Percentiles rank a stretch among this genome's conserved stretches.
Evolutionary conservation across 768 basidiomycete species (phyloP).

Genomic region (Lentinula edodes): DNA sequence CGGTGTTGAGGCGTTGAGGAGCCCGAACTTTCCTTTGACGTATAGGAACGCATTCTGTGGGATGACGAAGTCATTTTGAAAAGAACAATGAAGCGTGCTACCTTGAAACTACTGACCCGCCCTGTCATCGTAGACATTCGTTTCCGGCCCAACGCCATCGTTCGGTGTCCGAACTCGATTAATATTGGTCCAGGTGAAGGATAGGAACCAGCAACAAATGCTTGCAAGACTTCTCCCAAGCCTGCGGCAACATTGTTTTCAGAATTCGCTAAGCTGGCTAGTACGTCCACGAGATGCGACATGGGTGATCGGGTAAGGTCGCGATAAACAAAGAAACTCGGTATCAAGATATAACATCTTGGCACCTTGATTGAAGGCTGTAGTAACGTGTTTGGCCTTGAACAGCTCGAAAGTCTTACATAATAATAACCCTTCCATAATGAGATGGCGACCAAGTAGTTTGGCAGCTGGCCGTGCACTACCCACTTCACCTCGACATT

Average conservation of each 20-base stretch:
- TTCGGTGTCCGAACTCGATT: slow-evolving; percentile 23
- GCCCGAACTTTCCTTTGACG: slow-evolving; percentile 30
- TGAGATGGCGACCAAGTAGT: too few relatives aligned
- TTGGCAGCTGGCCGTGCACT: too few relatives aligned
- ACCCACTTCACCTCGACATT: neutral
- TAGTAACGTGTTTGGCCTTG: neutral
- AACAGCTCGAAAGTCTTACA: neutral
- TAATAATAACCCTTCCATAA: neutral
- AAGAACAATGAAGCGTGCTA: neutral
- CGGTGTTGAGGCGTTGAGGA: slow-evolving; percentile 23
- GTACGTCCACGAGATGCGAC: slow-evolving; percentile 5
- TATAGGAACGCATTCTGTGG: slow-evolving; percentile 29
- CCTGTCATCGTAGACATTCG: slow-evolving; percentile 26
- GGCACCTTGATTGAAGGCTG: neutral
- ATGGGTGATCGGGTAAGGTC: neutral
- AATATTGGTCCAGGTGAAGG: slow-evolving; percentile 23
- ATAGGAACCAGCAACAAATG: slow-evolving; percentile 14
- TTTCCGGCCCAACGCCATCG: slow-evolving; percentile 29
- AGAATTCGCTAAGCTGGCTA: slow-evolving; percentile 8
- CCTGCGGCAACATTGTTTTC: slow-evolving; percentile 26
- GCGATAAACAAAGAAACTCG: neutral
- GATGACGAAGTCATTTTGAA: neutral
- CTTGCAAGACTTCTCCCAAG: slow-evolving; percentile 20
- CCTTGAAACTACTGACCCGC: slow-evolving; percentile 16
- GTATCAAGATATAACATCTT: neutral